A percentile compares a stretch with the other conserved stretches of the same genome.
These are phyloP conservation scores for Fusarium torreyae DNA, from an alignment of 2,329 filamentous ascomycete species.

Conservation along the genomic window DNA sequence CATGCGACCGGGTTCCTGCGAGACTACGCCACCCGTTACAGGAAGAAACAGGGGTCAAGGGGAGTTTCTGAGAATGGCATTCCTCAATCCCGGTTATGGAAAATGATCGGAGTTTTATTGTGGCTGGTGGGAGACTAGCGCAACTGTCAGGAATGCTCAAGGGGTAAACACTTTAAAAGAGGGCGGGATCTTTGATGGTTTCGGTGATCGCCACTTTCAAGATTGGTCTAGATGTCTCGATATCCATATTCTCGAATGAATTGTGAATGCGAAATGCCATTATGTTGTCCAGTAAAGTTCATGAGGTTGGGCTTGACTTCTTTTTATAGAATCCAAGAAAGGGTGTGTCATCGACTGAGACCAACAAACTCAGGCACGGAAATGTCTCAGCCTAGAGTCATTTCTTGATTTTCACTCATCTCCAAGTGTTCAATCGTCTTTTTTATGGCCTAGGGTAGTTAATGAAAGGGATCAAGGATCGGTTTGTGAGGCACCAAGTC, in stretches of 20 bases:
- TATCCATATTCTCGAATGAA: background rate
- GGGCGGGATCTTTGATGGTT: constrained; percentile 2
- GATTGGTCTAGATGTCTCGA: constrained; percentile 12
- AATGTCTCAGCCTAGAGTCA: background rate
- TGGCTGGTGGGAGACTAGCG: constrained; percentile 10
- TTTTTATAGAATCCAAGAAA: constrained; percentile 4
- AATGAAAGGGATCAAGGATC: too few relatives aligned
- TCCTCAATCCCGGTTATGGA: constrained; percentile 13
- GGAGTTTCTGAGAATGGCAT: constrained; percentile 15
- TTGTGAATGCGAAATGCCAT: background rate
- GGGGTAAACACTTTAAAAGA: constrained; percentile 4
- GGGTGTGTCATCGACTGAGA: background rate
- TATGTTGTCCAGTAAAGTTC: background rate
- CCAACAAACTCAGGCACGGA: background rate
- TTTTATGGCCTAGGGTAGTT: too few relatives aligned
- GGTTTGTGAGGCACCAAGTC: too few relatives aligned
- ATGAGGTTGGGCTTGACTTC: background rate
- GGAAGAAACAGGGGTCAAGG: constrained; percentile 1
- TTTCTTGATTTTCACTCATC: too few relatives aligned
- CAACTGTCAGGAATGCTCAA: constrained; percentile 21
- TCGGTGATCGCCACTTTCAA: constrained; percentile 8
- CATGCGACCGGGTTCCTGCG: background rate
- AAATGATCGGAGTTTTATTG: constrained; percentile 14
- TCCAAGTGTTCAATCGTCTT: too few relatives aligned
- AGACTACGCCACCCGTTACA: constrained; percentile 13